A percentile compares a stretch with the other conserved stretches of the same genome.
Conservation (phyloP, 1,284 basidiomycete species). For the Lentinus polychrous region DNA sequence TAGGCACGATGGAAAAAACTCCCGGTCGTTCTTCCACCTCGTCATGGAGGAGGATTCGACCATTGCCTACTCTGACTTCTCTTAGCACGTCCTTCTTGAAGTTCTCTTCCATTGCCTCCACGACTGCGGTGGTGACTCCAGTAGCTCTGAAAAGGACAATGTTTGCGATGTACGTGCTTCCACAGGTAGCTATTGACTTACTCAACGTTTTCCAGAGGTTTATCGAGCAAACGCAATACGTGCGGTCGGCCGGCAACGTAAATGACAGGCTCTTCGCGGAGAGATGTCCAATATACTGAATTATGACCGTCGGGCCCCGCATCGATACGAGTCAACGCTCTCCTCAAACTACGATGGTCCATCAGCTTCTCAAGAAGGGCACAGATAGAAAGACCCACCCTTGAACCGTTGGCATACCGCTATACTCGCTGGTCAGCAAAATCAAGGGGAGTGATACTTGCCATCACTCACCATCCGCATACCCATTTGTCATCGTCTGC, state of each 20-base stretch:
- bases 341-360: slow-evolving; percentile 37
- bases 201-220: slow-evolving; percentile 91
- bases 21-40: slow-evolving; percentile 93
- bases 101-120: slow-evolving; percentile 88
- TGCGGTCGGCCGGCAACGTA: slow-evolving; percentile 89
- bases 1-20: slow-evolving; percentile 79
- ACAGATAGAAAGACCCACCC: slow-evolving; percentile 44
- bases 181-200: slow-evolving; percentile 31
- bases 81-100: slow-evolving; percentile 88
- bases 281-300: slow-evolving; percentile 82
- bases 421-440: slow-evolving; percentile 9
- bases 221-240: slow-evolving; percentile 86
- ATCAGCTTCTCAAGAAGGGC: neutral
- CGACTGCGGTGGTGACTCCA: slow-evolving; percentile 87
- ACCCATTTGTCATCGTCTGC: slow-evolving; percentile 57
- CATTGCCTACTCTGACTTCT: slow-evolving; percentile 70
- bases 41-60: slow-evolving; percentile 89
- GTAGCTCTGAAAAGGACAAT: slow-evolving; percentile 58
- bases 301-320: slow-evolving; percentile 71
- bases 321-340: slow-evolving; percentile 77
- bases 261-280: slow-evolving; percentile 95
- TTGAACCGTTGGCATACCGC: slow-evolving; percentile 86
- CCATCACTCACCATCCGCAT: slow-evolving; percentile 68
- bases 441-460: neutral
- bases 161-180: neutral